Evolutionary conservation across 225 moss, liverwort and hornwort genomes (phyloP), one percentile per base, ranked within the genome.

Genomic region (Ulota crispa): DNA sequence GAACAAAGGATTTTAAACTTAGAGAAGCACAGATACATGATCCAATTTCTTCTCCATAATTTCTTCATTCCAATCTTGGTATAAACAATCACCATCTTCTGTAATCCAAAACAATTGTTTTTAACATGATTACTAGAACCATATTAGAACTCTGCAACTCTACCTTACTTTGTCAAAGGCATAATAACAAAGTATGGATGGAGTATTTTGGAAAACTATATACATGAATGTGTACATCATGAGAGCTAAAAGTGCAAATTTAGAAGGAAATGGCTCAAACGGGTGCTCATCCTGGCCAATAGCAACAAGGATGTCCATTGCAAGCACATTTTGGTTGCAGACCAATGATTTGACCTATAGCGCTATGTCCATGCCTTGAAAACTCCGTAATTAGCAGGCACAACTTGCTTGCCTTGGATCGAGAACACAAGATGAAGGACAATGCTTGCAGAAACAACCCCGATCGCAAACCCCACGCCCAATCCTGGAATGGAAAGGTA

Each of bases 401-500:
- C 56, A 0, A 54, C 55, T 37, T 24, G 39, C 39, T 27, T 78
- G 7, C 12, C 8, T 39, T 4, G 12, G 15, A 24, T 1, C 12
- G 10, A 6, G 7, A 55, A 21, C 27, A n/a, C 3, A 30, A 45
- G 2, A 76, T 50, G 32, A 4, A 70, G 57, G 57, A 28, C 31
- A 7, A 11, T 9, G 31, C 41, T 56, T 14, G 32, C 23, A 0
- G 31, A 74, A 26, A 68, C 55, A 16, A 65, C 65, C 31, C 72
- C 81, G 1, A 81, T 39, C 23, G 39, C 65, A 52, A 81, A 81
- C 9, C 81, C 81, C 27, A 72, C 34, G 8, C 6, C 26, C 13
- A 81, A 65, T 8, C 68, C 82, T 4, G 64, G 43, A 20, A 67
- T 47, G 9, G 75, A 82, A 56, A 68, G 1, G 3, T 52, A 59